Evolutionary conservation across 1,284 basidiomycete genomes (phyloP), one percentile per base, ranked within the genome.

Genomic region (Malassezia sp.): DNA sequence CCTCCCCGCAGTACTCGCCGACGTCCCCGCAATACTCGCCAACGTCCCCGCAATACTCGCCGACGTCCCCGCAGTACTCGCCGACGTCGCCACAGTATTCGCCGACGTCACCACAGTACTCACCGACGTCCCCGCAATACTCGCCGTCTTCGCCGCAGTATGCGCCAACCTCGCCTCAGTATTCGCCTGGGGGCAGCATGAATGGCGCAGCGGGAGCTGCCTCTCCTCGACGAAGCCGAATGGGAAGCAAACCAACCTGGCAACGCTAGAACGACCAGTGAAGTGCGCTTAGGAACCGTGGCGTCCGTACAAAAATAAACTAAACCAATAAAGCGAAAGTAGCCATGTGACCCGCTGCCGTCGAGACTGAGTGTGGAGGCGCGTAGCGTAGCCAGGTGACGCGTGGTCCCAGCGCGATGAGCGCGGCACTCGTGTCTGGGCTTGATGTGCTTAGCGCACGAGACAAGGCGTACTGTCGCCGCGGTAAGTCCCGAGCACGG

Each of bases 81-180:
- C 61, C 61, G n/a, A 57, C 56, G 6, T 61, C 59, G 34, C 61
- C 61, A 20, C 58, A 61, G 49, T 61, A 61, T 42, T 89, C 85
- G 2, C 87, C 87, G 0, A 85, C 86, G 2, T 87, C 84, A 57
- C 73, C 73, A 6, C 54, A 61, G 31, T 64, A 71, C 49, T 68
- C 69, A 45, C 53, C 71, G 6, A 68, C 69, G 7, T 70, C 65
- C 12, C 66, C 70, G 18, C 56, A 59, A 41, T 67, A 64, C 31
- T 60, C 57, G 45, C 56, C 65, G 9, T 55, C 63, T 2, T 63
- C 58, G 20, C 62, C 62, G 33, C 49, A 53, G 35, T 61, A 57
- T 37, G 57, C 58, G 36, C 58, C 58, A 9, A 57, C 62, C 2
- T 62, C 57, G 14, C 61, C 61, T 15, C 48, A 52, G 34, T 61